Base-by-base conservation (phyloP, 371 early-diverging fungal species). In the Entomophthora muscae region DNA sequence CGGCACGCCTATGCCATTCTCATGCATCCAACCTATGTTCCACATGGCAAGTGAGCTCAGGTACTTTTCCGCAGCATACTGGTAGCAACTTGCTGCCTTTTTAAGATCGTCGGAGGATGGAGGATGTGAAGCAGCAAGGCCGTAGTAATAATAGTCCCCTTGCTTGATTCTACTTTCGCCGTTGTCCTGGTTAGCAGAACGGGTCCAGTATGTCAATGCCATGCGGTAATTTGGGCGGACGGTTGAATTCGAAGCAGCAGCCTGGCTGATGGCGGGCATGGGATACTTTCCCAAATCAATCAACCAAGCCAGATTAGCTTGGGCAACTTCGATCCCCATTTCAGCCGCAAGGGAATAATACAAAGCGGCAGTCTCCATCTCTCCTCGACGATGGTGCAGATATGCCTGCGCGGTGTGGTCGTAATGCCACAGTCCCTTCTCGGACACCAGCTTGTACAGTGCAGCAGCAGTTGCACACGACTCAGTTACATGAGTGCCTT, bases 21-120 rank as follows among this genome's bases (percentile, higher is more conserved):
- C 98, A 68, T 95, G 82, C 93, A 95, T 95, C 83, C 85, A 96
- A 0, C 94, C 98, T 1, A 97, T 73, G 66, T 93, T 96, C 87
- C 89, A 98, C 86, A 93, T 90, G 1, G 94, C 97, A 66, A 94
- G 72, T 0, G 90, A 80, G 33, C 83, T 87, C 10, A 68, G 65
- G 30, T 91, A 86, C n/a, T 66, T 67, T 53, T 93, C 88, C 0
- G 96, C 90, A 1, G 95, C 69, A 1, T 86, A 76, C n/a, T 79
- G 81, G 70, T 96, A 98, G 57, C 91, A 90, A 0, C 83, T 74
- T 0, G 88, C 88, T 0, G 98, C 98, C 61, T 79, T 79, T 62
- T 83, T 83, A 51, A 76, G 79, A 69, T 86, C 82, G 0, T 70
- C 66, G 17, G 26, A 22, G 27, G 55, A 21, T 2, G 55, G 55